These are phyloP conservation scores for Phanerodontia chrysosporium DNA, from an alignment of 768 basidiomycete species.

Conservation along the genomic window DNA sequence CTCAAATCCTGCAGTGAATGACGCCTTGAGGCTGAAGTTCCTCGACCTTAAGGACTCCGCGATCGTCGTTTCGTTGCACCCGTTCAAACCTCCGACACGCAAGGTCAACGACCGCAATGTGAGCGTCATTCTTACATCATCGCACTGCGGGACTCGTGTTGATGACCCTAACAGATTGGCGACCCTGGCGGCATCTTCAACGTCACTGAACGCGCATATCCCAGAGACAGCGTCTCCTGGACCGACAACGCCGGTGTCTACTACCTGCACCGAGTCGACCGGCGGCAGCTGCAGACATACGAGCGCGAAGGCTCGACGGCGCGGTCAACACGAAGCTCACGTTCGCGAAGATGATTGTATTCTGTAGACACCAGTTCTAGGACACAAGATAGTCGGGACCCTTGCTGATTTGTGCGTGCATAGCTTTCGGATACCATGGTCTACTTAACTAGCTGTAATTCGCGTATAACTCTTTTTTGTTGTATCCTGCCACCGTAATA, in stretches of 20 bases:
- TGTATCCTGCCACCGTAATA: not conserved
- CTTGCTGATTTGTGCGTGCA: not conserved
- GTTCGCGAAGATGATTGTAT: slow-evolving; percentile 3
- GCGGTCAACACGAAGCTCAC: slow-evolving; percentile 1
- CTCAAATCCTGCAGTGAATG: slow-evolving; percentile 78
- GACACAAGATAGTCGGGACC: not conserved
- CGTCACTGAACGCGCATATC: slow-evolving; percentile 62
- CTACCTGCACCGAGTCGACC: slow-evolving; percentile 75
- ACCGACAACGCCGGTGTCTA: slow-evolving; percentile 65
- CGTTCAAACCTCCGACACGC: slow-evolving; percentile 71
- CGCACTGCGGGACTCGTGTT: not conserved
- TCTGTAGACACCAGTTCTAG: not conserved
- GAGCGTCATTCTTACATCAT: slow-evolving; percentile 18
- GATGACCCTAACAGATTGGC: slow-evolving; percentile 44
- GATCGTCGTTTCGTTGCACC: slow-evolving; percentile 81
- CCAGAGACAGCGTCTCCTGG: slow-evolving; percentile 80
- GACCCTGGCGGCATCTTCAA: slow-evolving; percentile 83
- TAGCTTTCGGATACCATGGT: not conserved
- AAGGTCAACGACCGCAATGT: slow-evolving; percentile 85
- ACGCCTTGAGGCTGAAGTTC: slow-evolving; percentile 82
- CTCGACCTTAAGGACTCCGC: slow-evolving; percentile 93
- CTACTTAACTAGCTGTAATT: not conserved
- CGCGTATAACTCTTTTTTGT: not conserved
- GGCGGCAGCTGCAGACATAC: slow-evolving; percentile 22
- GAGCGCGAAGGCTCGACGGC: slow-evolving; percentile 1